phyloP scores from a whole-genome alignment of 1,139 yeast genomes.

The Debaryomyces sp. region DNA sequence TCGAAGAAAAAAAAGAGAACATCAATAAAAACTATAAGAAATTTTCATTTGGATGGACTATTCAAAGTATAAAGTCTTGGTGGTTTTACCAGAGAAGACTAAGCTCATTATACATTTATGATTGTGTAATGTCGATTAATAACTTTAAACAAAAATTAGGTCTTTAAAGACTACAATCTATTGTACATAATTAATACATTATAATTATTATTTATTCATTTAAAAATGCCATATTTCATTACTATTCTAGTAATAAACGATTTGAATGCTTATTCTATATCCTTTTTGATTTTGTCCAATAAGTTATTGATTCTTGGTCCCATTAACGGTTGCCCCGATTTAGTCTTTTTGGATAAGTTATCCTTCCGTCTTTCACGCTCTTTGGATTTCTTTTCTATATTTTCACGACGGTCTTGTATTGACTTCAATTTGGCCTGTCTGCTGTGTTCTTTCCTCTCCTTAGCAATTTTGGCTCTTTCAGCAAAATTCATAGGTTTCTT shows the following conservation, averaged over 20 bases:
- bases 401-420: constrained; percentile 26
- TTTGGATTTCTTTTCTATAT: constrained; percentile 24
- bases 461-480: constrained; percentile 50
- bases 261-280: constrained; percentile 19
- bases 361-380: constrained; percentile 50
- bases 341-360: constrained; percentile 59
- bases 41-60: constrained; percentile 44
- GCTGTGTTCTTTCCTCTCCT: constrained; percentile 44
- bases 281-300: constrained; percentile 72
- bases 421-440: constrained; percentile 33
- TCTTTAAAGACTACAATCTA: constrained; percentile 3
- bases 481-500: constrained; percentile 36
- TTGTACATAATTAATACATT: constrained; percentile 7
- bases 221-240: background rate
- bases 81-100: constrained; percentile 51
- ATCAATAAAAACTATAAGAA: constrained; percentile 32
- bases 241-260: background rate
- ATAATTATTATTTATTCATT: constrained; percentile 2
- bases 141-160: constrained; percentile 16
- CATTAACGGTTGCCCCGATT: constrained; percentile 85
- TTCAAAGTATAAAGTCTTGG: constrained; percentile 49
- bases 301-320: constrained; percentile 83
- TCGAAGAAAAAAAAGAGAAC: constrained; percentile 58
- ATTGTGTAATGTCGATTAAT: constrained; percentile 38
- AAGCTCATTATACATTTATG: constrained; percentile 59